Evolutionary conservation across 441 rosid genomes (phyloP).

Genomic region (Populus hybrid): DNA sequence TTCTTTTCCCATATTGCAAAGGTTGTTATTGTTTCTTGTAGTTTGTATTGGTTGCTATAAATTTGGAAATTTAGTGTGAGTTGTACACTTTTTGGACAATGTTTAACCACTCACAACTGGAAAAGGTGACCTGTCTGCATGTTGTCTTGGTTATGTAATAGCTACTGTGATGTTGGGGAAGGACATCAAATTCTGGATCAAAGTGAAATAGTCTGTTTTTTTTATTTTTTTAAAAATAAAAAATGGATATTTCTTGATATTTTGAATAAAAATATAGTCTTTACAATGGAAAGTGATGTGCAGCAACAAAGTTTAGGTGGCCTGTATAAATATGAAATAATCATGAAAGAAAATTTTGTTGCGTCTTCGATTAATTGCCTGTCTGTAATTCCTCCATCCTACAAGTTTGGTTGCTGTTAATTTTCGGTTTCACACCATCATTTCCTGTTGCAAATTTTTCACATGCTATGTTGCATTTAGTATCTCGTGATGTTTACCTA

Average conservation of each 20-base stretch:
- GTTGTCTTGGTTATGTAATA: not conserved
- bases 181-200: not conserved
- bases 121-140: not conserved
- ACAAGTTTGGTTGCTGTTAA: not conserved
- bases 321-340: not conserved
- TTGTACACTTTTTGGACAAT: not conserved
- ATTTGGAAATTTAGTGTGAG: not conserved
- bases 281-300: not conserved
- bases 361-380: not conserved
- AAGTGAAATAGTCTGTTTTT: not conserved
- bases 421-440: slow-evolving; percentile 2
- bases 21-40: not conserved
- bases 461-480: not conserved
- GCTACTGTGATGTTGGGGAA: not conserved
- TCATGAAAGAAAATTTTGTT: not conserved
- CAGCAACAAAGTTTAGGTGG: not conserved
- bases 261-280: not conserved
- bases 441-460: not conserved
- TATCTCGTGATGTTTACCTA: slow-evolving; percentile 11
- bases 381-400: not conserved
- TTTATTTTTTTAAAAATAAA: not conserved
- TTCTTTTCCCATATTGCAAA: not conserved
- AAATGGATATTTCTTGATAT: not conserved
- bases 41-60: not conserved
- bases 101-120: not conserved